A percentile compares a stretch with the other conserved stretches of the same genome.
phyloP scores from a whole-genome alignment of 352 stramenopile genomes.

The Phytophthora rubi region DNA sequence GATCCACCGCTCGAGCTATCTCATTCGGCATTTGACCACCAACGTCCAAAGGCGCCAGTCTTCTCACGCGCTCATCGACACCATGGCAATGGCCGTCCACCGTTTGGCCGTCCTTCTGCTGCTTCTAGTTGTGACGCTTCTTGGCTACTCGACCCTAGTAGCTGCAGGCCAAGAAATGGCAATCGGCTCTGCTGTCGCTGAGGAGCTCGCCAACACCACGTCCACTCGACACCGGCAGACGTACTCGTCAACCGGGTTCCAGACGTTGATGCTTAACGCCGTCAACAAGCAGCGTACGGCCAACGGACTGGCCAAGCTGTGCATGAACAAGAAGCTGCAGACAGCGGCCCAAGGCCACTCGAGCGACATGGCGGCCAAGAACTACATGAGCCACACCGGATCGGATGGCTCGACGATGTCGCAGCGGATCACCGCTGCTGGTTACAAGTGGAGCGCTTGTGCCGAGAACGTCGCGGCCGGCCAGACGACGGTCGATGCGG shows the following conservation, averaged over 20 bases:
- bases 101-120: background rate
- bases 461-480: constrained; percentile 55
- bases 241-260: constrained; percentile 34
- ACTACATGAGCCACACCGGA: constrained; percentile 53
- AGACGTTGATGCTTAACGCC: constrained; percentile 41
- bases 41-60: background rate
- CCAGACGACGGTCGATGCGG: constrained; percentile 35
- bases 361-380: constrained; percentile 38
- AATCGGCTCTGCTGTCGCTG: constrained; percentile 10
- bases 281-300: constrained; percentile 51
- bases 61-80: background rate
- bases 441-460: constrained; percentile 50
- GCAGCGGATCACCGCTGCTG: constrained; percentile 36
- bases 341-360: constrained; percentile 20
- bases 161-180: background rate
- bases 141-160: background rate
- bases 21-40: constrained; percentile 24
- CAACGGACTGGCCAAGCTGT: constrained; percentile 34
- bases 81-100: background rate
- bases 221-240: constrained; percentile 26
- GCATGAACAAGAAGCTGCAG: constrained; percentile 39
- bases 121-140: constrained; percentile 10
- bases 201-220: constrained; percentile 14
- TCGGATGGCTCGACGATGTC: constrained; percentile 39
- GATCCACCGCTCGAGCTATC: background rate